A percentile compares a stretch with the other conserved stretches of the same genome.
These are phyloP conservation scores for Suillus ampliporus DNA, from an alignment of 768 basidiomycete species.

Conservation along the genomic window DNA sequence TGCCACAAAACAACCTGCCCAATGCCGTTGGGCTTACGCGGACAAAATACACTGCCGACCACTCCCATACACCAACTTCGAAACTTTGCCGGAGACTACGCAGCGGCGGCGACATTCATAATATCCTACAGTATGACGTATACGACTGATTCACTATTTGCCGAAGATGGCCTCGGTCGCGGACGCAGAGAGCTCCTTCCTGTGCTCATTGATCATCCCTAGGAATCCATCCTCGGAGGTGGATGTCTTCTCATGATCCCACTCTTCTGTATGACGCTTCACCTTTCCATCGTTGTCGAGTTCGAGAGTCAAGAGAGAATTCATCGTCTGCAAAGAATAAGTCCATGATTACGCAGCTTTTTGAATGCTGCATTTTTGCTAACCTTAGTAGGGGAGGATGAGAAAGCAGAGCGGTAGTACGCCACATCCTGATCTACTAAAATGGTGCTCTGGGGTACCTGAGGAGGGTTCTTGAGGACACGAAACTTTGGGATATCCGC, in stretches of 20 bases:
- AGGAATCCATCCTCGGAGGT: not conserved
- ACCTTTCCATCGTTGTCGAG: not conserved
- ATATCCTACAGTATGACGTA: not conserved
- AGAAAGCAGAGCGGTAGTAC: not conserved
- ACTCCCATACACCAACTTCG: not conserved
- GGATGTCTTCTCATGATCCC: not conserved
- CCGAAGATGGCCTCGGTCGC: not conserved
- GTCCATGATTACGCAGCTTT: not conserved
- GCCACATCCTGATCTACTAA: not conserved
- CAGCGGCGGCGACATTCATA: not conserved
- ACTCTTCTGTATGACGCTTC: not conserved
- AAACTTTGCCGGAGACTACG: conserved; percentile 2
- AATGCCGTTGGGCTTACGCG: not conserved
- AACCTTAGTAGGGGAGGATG: not conserved
- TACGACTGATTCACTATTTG: not conserved
- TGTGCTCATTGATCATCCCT: not conserved
- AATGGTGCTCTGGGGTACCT: not conserved
- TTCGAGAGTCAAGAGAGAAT: not conserved
- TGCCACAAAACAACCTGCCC: not conserved
- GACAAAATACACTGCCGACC: not conserved
- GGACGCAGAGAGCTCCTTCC: not conserved
- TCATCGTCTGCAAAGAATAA: not conserved
- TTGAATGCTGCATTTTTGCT: not conserved
- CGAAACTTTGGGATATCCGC: not conserved
- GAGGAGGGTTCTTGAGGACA: not conserved